These are phyloP conservation scores for Malus orientalis DNA, from an alignment of 306 rosid genomes.

Conservation along the genomic window DNA sequence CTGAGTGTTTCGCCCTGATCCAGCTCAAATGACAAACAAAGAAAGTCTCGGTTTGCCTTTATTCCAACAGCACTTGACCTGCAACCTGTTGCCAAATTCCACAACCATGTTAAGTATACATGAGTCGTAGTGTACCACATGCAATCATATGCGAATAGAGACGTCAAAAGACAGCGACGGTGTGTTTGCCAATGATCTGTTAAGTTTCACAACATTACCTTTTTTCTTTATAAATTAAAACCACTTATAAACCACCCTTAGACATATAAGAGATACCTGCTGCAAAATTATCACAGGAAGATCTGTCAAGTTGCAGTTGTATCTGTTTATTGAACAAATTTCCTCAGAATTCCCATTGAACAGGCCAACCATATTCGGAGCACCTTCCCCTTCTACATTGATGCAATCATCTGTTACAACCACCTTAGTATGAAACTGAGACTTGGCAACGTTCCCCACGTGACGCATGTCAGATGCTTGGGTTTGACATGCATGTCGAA, in stretches of 20 bases:
- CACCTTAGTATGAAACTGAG: slow-evolving; percentile 74
- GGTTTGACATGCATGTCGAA: slow-evolving; percentile 39
- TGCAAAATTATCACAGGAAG: slow-evolving; percentile 77
- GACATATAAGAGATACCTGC: slow-evolving; percentile 47
- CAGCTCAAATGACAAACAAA: slow-evolving; percentile 69
- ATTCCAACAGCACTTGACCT: slow-evolving; percentile 72
- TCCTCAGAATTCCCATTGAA: slow-evolving; percentile 62
- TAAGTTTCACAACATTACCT: neutral
- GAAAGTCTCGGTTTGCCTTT: slow-evolving; percentile 64
- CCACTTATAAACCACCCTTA: neutral
- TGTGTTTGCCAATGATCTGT: neutral
- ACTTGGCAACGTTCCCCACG: slow-evolving; percentile 35
- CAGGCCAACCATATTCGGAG: slow-evolving; percentile 69
- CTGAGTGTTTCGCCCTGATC: slow-evolving; percentile 77
- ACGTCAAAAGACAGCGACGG: neutral
- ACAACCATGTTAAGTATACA: neutral
- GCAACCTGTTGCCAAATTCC: slow-evolving; percentile 55
- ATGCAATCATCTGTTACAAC: slow-evolving; percentile 74
- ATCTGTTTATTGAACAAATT: slow-evolving; percentile 58
- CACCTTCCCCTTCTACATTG: slow-evolving; percentile 73
- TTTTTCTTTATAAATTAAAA: neutral
- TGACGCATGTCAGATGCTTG: slow-evolving; percentile 29
- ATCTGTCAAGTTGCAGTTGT: slow-evolving; percentile 70
- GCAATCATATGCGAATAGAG: neutral
- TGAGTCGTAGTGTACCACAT: neutral